Evolutionary conservation across 1,139 yeast species (phyloP).

Genomic region (Zygosaccharomyces pseudobailii): DNA sequence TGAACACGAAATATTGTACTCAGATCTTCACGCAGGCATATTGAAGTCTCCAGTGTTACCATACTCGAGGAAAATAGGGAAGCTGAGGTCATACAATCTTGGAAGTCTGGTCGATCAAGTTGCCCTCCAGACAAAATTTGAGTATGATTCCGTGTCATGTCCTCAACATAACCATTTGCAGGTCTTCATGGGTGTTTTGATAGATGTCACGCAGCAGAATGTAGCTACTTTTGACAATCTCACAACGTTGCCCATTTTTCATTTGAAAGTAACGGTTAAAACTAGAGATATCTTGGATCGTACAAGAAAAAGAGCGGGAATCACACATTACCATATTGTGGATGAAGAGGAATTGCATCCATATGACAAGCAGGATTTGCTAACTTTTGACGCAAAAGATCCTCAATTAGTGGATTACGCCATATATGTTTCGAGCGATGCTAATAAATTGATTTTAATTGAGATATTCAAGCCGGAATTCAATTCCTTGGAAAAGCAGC

Average conservation of each 20-base stretch:
- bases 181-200: constrained; percentile 27
- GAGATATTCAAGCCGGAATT: constrained; percentile 44
- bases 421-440: constrained; percentile 40
- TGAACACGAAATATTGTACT: constrained; percentile 13
- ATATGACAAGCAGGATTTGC: constrained; percentile 37
- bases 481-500: constrained; percentile 33
- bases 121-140: constrained; percentile 25
- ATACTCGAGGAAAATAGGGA: constrained; percentile 30
- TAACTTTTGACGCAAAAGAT: constrained; percentile 21
- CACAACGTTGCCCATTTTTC: constrained; percentile 31
- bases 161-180: constrained; percentile 26
- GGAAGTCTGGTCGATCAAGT: constrained; percentile 31
- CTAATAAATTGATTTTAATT: constrained; percentile 41
- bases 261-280: constrained; percentile 36
- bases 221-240: constrained; percentile 16
- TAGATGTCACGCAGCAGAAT: constrained; percentile 14
- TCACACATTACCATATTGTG: constrained; percentile 34
- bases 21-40: constrained; percentile 24
- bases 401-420: constrained; percentile 38
- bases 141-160: constrained; percentile 29
- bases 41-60: constrained; percentile 26
- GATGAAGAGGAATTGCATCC: constrained; percentile 32
- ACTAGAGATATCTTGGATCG: constrained; percentile 25
- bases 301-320: constrained; percentile 25
- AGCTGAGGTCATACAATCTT: constrained; percentile 21